Conservation (phyloP, 2,329 filamentous ascomycete genomes). For the Colletotrichum euphorbiae region DNA sequence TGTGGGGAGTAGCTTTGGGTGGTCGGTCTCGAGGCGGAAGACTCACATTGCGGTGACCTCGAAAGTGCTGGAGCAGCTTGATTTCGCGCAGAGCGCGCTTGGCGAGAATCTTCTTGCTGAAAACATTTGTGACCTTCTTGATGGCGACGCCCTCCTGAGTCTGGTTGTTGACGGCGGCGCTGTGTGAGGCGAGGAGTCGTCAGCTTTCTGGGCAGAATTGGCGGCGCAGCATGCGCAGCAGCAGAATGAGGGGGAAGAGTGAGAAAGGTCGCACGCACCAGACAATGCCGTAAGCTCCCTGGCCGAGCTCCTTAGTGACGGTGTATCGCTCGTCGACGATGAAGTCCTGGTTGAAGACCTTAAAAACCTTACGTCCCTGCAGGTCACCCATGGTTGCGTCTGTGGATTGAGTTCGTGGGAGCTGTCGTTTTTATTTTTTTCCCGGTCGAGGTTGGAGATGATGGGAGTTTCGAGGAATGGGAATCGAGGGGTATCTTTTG, state of each 20-base stretch:
- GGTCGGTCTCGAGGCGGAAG: neutral
- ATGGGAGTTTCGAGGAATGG: constrained; percentile 18
- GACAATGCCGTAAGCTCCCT: constrained; percentile 98
- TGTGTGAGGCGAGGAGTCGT: constrained; percentile 51
- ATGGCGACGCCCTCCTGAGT: constrained; percentile 95
- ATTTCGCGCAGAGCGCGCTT: constrained; percentile 98
- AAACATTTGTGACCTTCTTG: constrained; percentile 99
- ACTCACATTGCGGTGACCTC: constrained; percentile 86
- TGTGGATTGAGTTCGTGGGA: constrained; percentile 1
- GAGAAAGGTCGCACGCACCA: constrained; percentile 71
- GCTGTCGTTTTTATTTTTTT: constrained; percentile 7
- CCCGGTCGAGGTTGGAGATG: constrained; percentile 1
- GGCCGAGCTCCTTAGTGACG: constrained; percentile 97
- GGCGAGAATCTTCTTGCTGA: constrained; percentile 99
- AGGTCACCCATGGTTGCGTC: constrained; percentile 53
- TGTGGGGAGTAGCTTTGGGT: neutral
- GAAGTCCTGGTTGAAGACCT: constrained; percentile 99
- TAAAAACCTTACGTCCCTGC: constrained; percentile 86
- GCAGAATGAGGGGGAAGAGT: constrained; percentile 20
- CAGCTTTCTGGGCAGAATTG: constrained; percentile 38
- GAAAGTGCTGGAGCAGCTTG: constrained; percentile 97
- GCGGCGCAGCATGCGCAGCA: constrained; percentile 37
- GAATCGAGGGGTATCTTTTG: constrained; percentile 39
- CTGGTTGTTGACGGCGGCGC: constrained; percentile 91
- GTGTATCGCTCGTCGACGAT: constrained; percentile 98